Evolutionary conservation across 345 rosid species (phyloP), one percentile per base, ranked within the genome.

Genomic region (Corchorus olitorius): DNA sequence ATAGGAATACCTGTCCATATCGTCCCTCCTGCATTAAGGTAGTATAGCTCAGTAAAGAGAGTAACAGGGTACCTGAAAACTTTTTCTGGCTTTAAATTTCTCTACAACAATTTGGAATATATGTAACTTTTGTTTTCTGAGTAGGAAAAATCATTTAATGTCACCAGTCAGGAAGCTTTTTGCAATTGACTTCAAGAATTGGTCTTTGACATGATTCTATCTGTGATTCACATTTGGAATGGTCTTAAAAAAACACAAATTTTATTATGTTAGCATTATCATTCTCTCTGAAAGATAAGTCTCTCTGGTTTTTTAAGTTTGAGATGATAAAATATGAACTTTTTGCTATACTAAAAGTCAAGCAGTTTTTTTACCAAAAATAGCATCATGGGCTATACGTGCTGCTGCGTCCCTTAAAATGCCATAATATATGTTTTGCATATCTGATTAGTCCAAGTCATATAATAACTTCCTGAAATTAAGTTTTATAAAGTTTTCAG

Each of bases 171-270:
- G 99, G 99, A 84, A 93, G 88, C 56, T 87, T 88, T 79, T 82
- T 84, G 86, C 93, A n/a, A n/a, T n/a, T n/a, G n/a, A n/a, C 97
- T 83, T 90, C 97, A 81, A 95, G 95, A 80, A 93, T 81, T 65
- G 97, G 94, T 84, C 81, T 84, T 87, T 95, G 99, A 98, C 98
- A 95, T 66, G 89, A 94, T 82, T 87, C 99, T 83, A 93, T 92
- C 73, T 87, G 88, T 67, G 93, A 76, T 64, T 93, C 99, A 97
- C 98, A 95, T 6, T 75, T 81, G 43, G 88, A 75, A 77, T 92
- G 92, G 75, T 88, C 97, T 91, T n/a, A n/a, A n/a, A n/a, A n/a
- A n/a, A n/a, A n/a, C n/a, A n/a, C n/a, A n/a, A n/a, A n/a, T n/a
- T n/a, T n/a, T n/a, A n/a, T n/a, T n/a, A n/a, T n/a, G n/a, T n/a